Base-by-base conservation (phyloP, 441 rosid species). In the Corymbia calophylla region DNA sequence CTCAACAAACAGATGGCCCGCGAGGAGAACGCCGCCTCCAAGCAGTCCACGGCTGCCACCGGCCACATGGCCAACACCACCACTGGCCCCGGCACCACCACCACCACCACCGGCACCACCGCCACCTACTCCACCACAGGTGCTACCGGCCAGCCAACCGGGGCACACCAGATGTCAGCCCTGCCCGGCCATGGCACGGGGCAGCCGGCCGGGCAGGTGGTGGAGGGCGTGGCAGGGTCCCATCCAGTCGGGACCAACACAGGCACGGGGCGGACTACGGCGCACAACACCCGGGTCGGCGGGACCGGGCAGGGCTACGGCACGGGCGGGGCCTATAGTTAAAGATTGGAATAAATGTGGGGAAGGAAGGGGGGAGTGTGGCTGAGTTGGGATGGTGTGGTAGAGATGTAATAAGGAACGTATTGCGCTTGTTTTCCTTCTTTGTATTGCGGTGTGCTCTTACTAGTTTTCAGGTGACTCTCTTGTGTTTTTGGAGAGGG, bases 111-210 rank as follows among this genome's bases (percentile, higher is more conserved):
- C 12, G 90, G 86, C 23, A 85, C 53, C 32, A 87, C 90, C 1
- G 90, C 91, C 87, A 90, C 95, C 48, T 90, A 93, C 89, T 90
- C 96, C 17, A 87, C 95, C 9, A 91, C 95, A 2, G 96, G 95
- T 29, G 91, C 66, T 0, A 25, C 89, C 1, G 95, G 95, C n/a
- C 88, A 88, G 47, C 92, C 93, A 0, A 92, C 94, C 9, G 94
- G 96, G 82, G 87, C 90, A 4, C 94, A 93, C 56, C 96, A 93
- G 90, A 93, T 91, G 96, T 93, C 97, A 17, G 95, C 96, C 82
- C 51, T 95, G 88, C 95, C 96, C 2, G 94, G 95, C 10, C 95
- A 94, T 1, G 95, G 97, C 18, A 93, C 94, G 0, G 98, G 96
- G 49, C 91, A 91, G 32, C 93, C 93, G 4, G 91, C 91, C 0